Evolutionary conservation across 345 rosid species (phyloP), one percentile per base, ranked within the genome.

Genomic region (Theobroma cacao): DNA sequence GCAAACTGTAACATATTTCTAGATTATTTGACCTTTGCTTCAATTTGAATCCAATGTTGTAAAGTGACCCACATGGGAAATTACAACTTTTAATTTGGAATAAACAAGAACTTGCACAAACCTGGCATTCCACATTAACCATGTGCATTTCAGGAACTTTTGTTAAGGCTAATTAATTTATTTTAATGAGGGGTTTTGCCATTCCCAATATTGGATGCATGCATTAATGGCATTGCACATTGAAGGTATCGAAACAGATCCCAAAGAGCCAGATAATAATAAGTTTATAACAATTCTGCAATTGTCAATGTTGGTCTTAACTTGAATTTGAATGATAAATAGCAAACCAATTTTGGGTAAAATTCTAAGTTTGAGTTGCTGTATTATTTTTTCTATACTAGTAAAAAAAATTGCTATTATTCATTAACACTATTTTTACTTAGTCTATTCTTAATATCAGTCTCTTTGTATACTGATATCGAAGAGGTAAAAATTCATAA

Each of bases 131-230:
- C 50, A n/a, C 72, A 41, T 40, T 66, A 12, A 66, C 33, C 52
- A 67, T 41, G 72, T 67, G 72, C 72, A 65, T 12, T n/a, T 66
- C 31, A 66, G 41, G 47, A 64, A 28, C 47, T 36, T 5, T 64
- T 10, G 12, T 2, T 20, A 34, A 52, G 56, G 18, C 56, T 52
- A 18, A 48, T 17, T 50, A 58, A 2, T 60, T 22, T 40, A 41
- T 22, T 24, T 24, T 22, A 24, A 4, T 0, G 5, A 41, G 26
- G 28, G 43, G 24, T 13, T n/a, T 40, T 67, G 53, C 4, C 72
- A 67, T 41, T 67, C 5, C 53, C 72, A 20, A 67, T 20, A 22
- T 5, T 67, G 53, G 53, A 67, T 67, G 34, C 52, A 24, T 68
- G 72, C 12, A 68, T 33, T 17, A 33, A 63, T 63, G 67, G 67